Evolutionary conservation across 176 grass and related monocot genomes (phyloP).

Genomic region (Bothriochloa decipiens): DNA sequence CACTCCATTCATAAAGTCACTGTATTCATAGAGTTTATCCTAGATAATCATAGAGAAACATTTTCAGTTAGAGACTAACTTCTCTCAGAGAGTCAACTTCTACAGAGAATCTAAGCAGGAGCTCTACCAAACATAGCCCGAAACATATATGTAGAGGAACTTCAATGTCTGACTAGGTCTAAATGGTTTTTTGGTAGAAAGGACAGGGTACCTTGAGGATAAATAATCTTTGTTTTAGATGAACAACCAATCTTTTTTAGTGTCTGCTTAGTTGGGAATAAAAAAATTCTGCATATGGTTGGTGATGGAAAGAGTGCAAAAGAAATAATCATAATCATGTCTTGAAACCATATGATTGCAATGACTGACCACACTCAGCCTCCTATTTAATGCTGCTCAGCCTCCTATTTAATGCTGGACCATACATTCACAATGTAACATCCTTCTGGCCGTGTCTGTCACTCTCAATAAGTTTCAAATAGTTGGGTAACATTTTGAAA

Average conservation of each 20-base stretch:
- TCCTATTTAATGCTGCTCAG: background rate
- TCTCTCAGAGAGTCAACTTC: background rate
- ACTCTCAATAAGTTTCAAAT: background rate
- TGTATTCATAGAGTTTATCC: background rate
- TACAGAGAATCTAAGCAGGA: background rate
- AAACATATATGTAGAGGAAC: background rate
- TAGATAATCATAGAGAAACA: background rate
- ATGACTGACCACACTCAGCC: background rate
- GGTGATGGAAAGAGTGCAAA: conserved; percentile 11
- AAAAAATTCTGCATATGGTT: background rate
- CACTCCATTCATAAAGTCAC: background rate
- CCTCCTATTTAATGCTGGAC: background rate
- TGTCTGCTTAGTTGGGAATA: conserved; percentile 28
- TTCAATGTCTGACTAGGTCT: background rate
- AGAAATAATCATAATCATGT: background rate
- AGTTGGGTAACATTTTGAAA: conserved; percentile 2
- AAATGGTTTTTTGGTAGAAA: conserved; percentile 7
- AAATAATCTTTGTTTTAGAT: conserved; percentile 6
- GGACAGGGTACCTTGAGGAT: background rate
- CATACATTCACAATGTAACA: conserved; percentile 14
- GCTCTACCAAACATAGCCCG: background rate
- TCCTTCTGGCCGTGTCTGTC: conserved; percentile 9
- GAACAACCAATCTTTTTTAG: conserved; percentile 16
- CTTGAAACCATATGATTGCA: background rate
- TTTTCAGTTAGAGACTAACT: background rate